These are phyloP conservation scores for Triticum timopheevii DNA, from an alignment of 176 grass and related monocot species.

Conservation along the genomic window DNA sequence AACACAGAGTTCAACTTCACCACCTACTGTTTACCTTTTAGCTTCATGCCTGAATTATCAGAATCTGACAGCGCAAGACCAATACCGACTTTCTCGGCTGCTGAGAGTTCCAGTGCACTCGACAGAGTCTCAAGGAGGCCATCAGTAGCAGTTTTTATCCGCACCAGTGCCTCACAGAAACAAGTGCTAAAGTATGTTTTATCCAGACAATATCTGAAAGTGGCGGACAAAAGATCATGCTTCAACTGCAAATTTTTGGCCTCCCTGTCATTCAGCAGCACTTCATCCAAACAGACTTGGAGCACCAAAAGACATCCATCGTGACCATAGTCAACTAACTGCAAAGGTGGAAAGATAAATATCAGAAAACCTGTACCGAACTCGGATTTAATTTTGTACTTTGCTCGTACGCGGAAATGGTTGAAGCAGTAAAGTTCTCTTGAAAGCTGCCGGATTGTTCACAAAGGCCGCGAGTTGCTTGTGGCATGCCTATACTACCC, in stretches of 20 bases:
- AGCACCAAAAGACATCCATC: conserved; percentile 63
- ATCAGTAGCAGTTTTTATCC: conserved; percentile 35
- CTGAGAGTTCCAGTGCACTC: conserved; percentile 51
- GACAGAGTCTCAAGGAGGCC: conserved; percentile 59
- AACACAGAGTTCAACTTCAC: not conserved
- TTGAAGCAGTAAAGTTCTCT: not conserved
- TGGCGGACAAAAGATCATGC: conserved; percentile 41
- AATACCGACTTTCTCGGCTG: conserved; percentile 56
- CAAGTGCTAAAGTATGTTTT: conserved; percentile 58
- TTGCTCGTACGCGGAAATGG: not conserved
- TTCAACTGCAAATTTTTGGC: conserved; percentile 33
- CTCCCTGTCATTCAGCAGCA: conserved; percentile 44
- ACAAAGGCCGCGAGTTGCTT: not conserved
- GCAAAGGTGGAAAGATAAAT: conserved; percentile 25
- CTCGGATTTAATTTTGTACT: not conserved
- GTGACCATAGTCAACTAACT: conserved; percentile 59
- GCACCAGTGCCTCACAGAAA: conserved; percentile 54
- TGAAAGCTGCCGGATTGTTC: not conserved
- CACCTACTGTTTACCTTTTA: conserved; percentile 52
- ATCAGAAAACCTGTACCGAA: not conserved
- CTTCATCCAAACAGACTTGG: conserved; percentile 58
- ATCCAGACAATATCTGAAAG: conserved; percentile 70
- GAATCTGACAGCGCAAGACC: conserved; percentile 75
- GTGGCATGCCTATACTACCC: not conserved
- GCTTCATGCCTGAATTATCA: conserved; percentile 51